Base-by-base conservation (phyloP, 1,139 yeast genomes). In the Pichia sp. region DNA sequence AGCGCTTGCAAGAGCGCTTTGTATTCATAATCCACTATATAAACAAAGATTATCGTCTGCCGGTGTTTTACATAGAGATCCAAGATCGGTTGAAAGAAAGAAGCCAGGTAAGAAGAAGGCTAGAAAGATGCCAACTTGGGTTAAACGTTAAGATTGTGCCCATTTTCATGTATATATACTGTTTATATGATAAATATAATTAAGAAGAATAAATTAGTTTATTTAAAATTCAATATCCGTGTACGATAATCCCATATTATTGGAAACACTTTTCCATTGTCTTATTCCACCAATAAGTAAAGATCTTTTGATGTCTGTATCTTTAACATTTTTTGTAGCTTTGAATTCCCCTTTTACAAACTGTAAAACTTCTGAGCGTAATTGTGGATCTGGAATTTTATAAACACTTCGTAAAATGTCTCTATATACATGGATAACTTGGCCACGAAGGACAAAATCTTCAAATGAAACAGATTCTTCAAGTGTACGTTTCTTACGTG, bases 81-180 rank as follows among this genome's bases (percentile, higher is more conserved):
- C 78, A 52, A 84, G 98, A 72, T 75, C 72, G 54, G 97, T 87
- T 45, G 98, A 94, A 70, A 84, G 98, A 73, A 92, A 92, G 96
- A 94, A 94, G 73, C 97, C 98, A 9, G 99, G 99, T 69, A 84
- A 81, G 67, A 77, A 82, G 57, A 89, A 89, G 79, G 96, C 98
- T 51, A 87, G 99, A 80, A 90, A 90, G 74, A 77, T 87, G 56
- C 96, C 96, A 58, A 85, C 97, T 42, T 92, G 99, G 99, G 97
- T 90, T 68, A 90, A 90, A 70, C 90, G 96, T 76, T 85, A 39
- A 34, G n/a, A n/a, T n/a, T n/a, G n/a, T n/a, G n/a, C n/a, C n/a
- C n/a, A n/a, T n/a, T n/a, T n/a, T 4, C 22, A 12, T 35, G 33
- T 37, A 30, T 24, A 29, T 31, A 23, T 32, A n/a, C n/a, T n/a